Percentiles rank a stretch among this genome's conserved stretches.
Evolutionary conservation across 495 filamentous ascomycete species (phyloP).

Genomic region (Daldinia grandis): DNA sequence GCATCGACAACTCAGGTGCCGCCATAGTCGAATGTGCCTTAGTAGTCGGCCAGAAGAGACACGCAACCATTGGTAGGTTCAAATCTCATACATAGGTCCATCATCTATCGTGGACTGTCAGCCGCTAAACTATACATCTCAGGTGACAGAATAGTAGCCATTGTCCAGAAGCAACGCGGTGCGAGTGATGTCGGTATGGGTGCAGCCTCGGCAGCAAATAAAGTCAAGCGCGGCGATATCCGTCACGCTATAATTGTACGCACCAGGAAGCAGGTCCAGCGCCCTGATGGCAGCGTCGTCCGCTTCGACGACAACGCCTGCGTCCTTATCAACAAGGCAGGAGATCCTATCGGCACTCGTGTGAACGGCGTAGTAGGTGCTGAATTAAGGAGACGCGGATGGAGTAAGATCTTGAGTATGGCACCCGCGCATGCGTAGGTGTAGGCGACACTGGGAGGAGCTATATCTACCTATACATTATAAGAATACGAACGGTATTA

Average conservation of each 20-base stretch:
- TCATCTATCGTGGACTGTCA: neutral
- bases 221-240: slow-evolving; percentile 96
- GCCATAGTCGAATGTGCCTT: slow-evolving; percentile 96
- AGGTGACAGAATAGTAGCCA: slow-evolving; percentile 98
- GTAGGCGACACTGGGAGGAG: slow-evolving; percentile 53
- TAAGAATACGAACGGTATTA: neutral
- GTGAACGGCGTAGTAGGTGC: slow-evolving; percentile 89
- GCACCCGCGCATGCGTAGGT: slow-evolving; percentile 93
- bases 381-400: slow-evolving; percentile 86
- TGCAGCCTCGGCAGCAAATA: slow-evolving; percentile 74
- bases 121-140: slow-evolving; percentile 12
- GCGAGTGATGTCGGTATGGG: slow-evolving; percentile 62
- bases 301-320: slow-evolving; percentile 98
- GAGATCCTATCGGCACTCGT: slow-evolving; percentile 92
- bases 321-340: slow-evolving; percentile 95
- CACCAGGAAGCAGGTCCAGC: slow-evolving; percentile 83
- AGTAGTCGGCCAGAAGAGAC: slow-evolving; percentile 87
- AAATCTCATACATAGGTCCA: neutral
- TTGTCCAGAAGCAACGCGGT: slow-evolving; percentile 93
- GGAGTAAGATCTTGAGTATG: slow-evolving; percentile 97
- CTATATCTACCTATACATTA: neutral
- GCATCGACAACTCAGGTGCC: slow-evolving; percentile 99
- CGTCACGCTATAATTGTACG: slow-evolving; percentile 95
- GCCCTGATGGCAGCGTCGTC: slow-evolving; percentile 86
- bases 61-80: slow-evolving; percentile 85